These are phyloP conservation scores for Chaetomium fimeti DNA, from an alignment of 495 filamentous ascomycete genomes.

Conservation along the genomic window DNA sequence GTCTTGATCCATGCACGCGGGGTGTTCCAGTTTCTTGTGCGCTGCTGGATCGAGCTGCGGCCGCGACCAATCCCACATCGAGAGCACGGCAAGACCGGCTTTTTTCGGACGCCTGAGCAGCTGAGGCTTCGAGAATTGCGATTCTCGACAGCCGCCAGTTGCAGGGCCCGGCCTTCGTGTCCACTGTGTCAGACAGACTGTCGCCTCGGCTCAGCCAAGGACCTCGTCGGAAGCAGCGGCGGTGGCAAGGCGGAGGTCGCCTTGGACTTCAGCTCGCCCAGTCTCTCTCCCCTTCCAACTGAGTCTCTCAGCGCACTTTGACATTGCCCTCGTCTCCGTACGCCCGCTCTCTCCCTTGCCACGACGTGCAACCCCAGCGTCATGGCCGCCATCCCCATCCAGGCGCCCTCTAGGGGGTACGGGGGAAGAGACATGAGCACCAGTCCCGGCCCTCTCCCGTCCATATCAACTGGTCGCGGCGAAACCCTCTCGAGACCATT, in stretches of 20 bases:
- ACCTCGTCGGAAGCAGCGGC: constrained; percentile 14
- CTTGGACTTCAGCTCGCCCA: constrained; percentile 20
- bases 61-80: constrained; percentile 19
- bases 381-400: constrained; percentile 37
- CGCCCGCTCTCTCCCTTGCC: constrained; percentile 1
- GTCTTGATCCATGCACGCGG: constrained; percentile 10
- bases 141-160: constrained; percentile 1
- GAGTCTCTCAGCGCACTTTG: background rate
- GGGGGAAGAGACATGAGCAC: constrained; percentile 26
- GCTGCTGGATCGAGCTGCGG: constrained; percentile 15
- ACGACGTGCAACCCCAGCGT: background rate
- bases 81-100: constrained; percentile 13
- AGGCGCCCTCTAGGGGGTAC: constrained; percentile 27
- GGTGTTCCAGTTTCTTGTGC: constrained; percentile 2
- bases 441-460: constrained; percentile 26
- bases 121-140: constrained; percentile 9
- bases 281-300: background rate
- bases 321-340: background rate
- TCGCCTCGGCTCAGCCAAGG: constrained; percentile 14
- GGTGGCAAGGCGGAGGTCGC: constrained; percentile 24
- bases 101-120: constrained; percentile 9
- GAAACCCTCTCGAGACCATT: constrained; percentile 25
- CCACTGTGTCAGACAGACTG: background rate
- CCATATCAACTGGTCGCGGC: constrained; percentile 33
- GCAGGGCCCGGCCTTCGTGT: background rate